Percentiles rank a stretch among this genome's conserved stretches.
phyloP scores from a whole-genome alignment of 106 monocot genomes.

The Alisma plantagoaquatica region DNA sequence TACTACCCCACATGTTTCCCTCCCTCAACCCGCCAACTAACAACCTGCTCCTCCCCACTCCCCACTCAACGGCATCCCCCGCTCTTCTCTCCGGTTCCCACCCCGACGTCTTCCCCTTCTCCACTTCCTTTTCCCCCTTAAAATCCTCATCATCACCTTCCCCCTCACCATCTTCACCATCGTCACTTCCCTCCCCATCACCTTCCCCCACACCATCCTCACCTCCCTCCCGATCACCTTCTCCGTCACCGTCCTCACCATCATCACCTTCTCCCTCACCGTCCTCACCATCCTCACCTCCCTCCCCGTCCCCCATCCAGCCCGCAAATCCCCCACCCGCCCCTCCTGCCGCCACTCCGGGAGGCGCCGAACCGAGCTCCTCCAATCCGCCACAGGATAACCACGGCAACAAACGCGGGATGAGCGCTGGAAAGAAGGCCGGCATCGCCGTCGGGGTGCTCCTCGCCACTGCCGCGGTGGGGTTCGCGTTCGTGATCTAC shows the following conservation, averaged over 20 bases:
- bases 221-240: conserved; percentile 3
- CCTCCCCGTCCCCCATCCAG: background rate
- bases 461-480: conserved; percentile 25
- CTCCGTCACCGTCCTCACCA: conserved; percentile 6
- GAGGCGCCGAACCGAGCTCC: background rate
- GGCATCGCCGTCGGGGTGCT: conserved; percentile 39
- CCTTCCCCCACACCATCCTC: background rate
- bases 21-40: background rate
- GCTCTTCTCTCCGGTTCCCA: conserved; percentile 1
- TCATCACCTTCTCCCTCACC: no score
- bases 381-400: background rate
- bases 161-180: background rate
- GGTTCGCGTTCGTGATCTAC: conserved; percentile 38
- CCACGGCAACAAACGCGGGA: no score
- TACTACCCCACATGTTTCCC: background rate
- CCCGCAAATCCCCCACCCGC: conserved; percentile 2
- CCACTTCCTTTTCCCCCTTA: background rate
- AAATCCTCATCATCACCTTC: background rate
- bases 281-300: conserved; percentile 9
- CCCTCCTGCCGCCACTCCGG: conserved; percentile 5
- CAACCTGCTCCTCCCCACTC: background rate
- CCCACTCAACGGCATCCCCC: background rate
- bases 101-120: conserved; percentile 2
- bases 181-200: background rate
- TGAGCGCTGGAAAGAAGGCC: conserved; percentile 45